These are phyloP conservation scores for Choanephora cucurbitarum DNA, from an alignment of 371 early-diverging fungal species.

Conservation along the genomic window DNA sequence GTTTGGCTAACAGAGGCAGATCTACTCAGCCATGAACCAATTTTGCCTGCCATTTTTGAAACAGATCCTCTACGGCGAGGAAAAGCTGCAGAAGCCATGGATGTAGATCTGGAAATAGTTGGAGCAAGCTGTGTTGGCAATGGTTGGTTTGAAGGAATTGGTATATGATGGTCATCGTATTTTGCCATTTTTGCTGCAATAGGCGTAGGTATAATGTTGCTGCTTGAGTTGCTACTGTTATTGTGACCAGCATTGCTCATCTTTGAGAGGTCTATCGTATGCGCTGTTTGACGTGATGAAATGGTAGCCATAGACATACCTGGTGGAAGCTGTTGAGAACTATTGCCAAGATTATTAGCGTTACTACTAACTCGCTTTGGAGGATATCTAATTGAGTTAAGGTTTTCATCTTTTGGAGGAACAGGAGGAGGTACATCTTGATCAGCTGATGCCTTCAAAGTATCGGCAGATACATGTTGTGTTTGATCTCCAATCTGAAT, in stretches of 20 bases:
- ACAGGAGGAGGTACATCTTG: constrained; percentile 24
- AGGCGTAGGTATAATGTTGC: constrained; percentile 15
- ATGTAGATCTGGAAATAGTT: not conserved
- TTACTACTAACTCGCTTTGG: not conserved
- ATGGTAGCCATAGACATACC: constrained; percentile 32
- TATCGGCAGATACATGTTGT: not conserved
- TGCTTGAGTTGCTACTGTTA: not conserved
- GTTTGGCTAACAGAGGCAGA: constrained; percentile 26
- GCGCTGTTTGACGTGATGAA: constrained; percentile 30
- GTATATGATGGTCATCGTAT: constrained; percentile 2
- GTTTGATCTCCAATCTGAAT: not conserved
- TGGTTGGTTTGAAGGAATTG: not conserved
- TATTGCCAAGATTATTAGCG: not conserved
- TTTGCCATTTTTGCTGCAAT: constrained; percentile 22
- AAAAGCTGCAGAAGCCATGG: not conserved
- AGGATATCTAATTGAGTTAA: constrained; percentile 1
- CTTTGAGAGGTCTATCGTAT: constrained; percentile 23
- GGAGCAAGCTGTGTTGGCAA: constrained; percentile 4
- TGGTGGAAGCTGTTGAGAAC: constrained; percentile 18
- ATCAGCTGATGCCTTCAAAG: not conserved
- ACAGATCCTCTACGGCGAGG: constrained; percentile 24
- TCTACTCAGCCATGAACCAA: constrained; percentile 30
- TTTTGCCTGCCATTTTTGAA: constrained; percentile 22
- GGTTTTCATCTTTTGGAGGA: constrained; percentile 20
- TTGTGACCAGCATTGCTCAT: constrained; percentile 1